Evolutionary conservation across 192 early-diverging fungal species (phyloP), one percentile per base, ranked within the genome.

Genomic region (Spizellomyces sp.): DNA sequence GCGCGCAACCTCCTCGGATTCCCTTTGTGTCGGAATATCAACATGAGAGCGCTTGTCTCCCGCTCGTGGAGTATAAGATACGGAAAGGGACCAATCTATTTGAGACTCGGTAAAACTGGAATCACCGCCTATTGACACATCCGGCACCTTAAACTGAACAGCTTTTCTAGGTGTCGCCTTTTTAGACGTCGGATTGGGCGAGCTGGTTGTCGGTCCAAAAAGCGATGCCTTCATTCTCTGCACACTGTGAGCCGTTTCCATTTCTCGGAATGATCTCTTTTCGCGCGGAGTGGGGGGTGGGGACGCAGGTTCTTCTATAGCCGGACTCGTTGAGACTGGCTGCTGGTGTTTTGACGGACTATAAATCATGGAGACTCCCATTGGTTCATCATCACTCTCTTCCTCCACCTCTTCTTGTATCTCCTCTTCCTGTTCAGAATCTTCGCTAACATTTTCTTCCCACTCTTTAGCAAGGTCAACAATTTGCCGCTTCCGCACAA

Each of bases 151-250:
- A 4, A 54, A 54, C 12, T 19, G 12, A 19, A 54, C 50, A 19
- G 50, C 17, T 54, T 54, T 54, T n/a, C 50, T 12, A 54, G 50
- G 50, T 54, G 50, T 54, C 12, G 17, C 12, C 2, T 12, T 19
- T 12, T 12, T 12, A n/a, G 50, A 0, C 17, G 50, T n/a, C 14
- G 14, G 50, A 12, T 19, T 12, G 2, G 50, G n/a, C 56, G 72
- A 70, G n/a, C 67, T 22, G 27, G 27, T 36, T 36, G 27, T 36
- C 27, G 27, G 27, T 9, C 46, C 42, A 58, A 77, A 75, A 0
- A 79, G 52, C 17, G 66, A 62, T 12, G 70, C 56, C 48, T 83
- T 81, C 70, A 76, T 70, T 19, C 64, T 43, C 61, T 80, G 76
- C 8, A 83, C 69, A 57, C 63, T 42, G 21, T 73, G 68, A 8